These are phyloP conservation scores for Pleurotus sapidus DNA, from an alignment of 768 basidiomycete genomes.

Conservation along the genomic window DNA sequence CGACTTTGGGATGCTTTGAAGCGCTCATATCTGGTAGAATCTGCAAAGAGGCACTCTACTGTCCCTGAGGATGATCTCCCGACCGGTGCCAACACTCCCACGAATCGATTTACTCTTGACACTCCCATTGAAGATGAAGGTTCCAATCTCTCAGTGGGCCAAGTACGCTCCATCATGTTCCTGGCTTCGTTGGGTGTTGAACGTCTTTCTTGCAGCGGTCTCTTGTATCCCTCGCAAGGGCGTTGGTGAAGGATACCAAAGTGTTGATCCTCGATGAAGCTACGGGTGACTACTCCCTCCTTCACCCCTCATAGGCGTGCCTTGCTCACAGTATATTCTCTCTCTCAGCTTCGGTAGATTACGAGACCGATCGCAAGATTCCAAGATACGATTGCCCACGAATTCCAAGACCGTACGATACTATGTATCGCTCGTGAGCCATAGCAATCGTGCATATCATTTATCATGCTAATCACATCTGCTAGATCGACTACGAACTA, in stretches of 20 bases:
- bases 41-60: constrained; percentile 25
- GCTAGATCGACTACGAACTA: constrained; percentile 80
- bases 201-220: constrained; percentile 48
- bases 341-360: constrained; percentile 73
- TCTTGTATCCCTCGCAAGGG: constrained; percentile 84
- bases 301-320: background rate
- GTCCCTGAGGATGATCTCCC: constrained; percentile 24
- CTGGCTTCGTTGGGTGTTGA: background rate
- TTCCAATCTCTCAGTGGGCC: constrained; percentile 75
- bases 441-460: background rate
- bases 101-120: constrained; percentile 77
- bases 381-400: constrained; percentile 86
- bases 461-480: constrained; percentile 1
- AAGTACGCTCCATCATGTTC: constrained; percentile 25
- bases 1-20: constrained; percentile 86
- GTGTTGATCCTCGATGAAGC: constrained; percentile 91
- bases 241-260: constrained; percentile 81
- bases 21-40: constrained; percentile 79
- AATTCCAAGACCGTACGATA: constrained; percentile 83
- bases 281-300: constrained; percentile 43
- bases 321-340: too few species aligned
- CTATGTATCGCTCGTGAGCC: constrained; percentile 82
- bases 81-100: constrained; percentile 41
- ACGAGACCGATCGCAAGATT: constrained; percentile 87
- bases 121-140: constrained; percentile 86